Evolutionary conservation across 305 asterid genomes (phyloP).

Genomic region (Coffea humblotiana): DNA sequence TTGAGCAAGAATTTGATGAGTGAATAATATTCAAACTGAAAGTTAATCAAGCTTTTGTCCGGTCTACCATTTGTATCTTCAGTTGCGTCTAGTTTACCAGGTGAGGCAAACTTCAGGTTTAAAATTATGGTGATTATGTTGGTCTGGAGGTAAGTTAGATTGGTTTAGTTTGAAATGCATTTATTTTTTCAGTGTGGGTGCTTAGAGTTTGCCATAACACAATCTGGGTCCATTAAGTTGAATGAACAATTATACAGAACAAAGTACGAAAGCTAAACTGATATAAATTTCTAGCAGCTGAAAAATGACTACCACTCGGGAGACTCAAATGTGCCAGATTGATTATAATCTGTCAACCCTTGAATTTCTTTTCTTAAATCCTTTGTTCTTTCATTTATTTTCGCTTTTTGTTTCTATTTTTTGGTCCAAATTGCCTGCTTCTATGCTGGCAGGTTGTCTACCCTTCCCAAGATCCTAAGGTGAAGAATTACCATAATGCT

Average conservation of each 20-base stretch:
- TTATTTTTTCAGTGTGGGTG: neutral
- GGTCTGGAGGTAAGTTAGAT: neutral
- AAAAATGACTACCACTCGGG: neutral
- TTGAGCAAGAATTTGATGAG: neutral
- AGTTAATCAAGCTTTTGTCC: neutral
- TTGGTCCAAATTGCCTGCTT: conserved; percentile 5
- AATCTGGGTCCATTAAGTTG: neutral
- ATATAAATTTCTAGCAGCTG: neutral
- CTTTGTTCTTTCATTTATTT: neutral
- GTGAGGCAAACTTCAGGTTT: neutral
- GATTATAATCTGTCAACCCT: neutral
- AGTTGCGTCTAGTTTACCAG: neutral
- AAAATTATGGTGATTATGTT: neutral
- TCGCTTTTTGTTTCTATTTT: neutral
- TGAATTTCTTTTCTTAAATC: neutral
- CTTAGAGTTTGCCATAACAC: neutral
- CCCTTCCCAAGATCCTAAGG: conserved; percentile 70
- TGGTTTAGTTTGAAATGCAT: neutral
- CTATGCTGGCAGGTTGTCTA: conserved; percentile 57
- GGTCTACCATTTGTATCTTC: neutral
- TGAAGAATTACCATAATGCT: conserved; percentile 86
- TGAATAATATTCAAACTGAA: neutral
- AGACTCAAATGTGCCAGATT: neutral
- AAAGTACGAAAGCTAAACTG: neutral
- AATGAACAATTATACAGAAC: too few species aligned